phyloP scores from a whole-genome alignment of 768 basidiomycete species.

The Phaeolepiota aurea region DNA sequence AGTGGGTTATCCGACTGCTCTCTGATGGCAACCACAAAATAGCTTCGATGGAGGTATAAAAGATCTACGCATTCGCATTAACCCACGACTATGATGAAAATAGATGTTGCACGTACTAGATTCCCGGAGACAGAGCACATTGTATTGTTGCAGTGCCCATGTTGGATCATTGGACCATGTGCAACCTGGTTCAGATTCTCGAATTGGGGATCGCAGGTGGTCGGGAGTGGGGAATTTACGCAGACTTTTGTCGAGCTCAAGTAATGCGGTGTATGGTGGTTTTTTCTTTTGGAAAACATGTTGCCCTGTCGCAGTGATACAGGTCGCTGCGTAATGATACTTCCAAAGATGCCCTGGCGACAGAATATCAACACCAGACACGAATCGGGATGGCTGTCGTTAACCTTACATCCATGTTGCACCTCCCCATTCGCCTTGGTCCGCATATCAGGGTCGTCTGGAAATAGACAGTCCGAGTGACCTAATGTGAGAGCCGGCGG shows the following conservation, averaged over 20 bases:
- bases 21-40: conserved; percentile 37
- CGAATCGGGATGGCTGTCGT: not conserved
- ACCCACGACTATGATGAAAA: not conserved
- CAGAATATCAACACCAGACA: not conserved
- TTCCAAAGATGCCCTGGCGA: conserved; percentile 35
- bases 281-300: conserved; percentile 30
- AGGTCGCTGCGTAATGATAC: conserved; percentile 33
- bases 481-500: conserved; percentile 37
- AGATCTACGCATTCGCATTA: conserved; percentile 21
- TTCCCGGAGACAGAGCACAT: conserved; percentile 29
- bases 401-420: conserved; percentile 37
- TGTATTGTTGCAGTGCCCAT: conserved; percentile 38
- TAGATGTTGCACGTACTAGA: conserved; percentile 27
- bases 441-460: conserved; percentile 30
- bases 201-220: conserved; percentile 31
- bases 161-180: conserved; percentile 31
- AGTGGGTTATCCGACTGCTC: conserved; percentile 33
- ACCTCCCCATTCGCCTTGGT: conserved; percentile 21
- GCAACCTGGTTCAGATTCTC: conserved; percentile 16
- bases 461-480: conserved; percentile 44
- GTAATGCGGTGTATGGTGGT: conserved; percentile 32
- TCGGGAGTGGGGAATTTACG: conserved; percentile 39
- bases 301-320: conserved; percentile 32
- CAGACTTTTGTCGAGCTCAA: conserved; percentile 42
- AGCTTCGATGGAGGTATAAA: conserved; percentile 39